These are phyloP conservation scores for Colletotrichum karsti DNA, from an alignment of 2,329 filamentous ascomycete species.

Conservation along the genomic window DNA sequence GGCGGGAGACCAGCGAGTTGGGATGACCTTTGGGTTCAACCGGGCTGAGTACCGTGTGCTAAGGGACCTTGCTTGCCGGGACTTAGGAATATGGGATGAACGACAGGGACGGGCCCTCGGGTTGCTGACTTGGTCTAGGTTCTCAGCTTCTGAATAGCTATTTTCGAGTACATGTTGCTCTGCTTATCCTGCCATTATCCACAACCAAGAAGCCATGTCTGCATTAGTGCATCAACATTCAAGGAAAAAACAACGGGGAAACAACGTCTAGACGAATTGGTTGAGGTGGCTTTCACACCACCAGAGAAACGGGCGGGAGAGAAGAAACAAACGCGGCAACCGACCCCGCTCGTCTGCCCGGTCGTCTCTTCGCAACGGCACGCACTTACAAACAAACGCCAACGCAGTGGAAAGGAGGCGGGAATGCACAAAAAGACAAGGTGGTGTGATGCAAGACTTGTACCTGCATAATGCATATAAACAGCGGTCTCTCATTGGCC, in stretches of 20 bases:
- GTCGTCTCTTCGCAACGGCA: background rate
- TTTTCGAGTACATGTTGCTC: slow-evolving; percentile 4
- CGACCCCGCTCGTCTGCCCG: slow-evolving; percentile 2
- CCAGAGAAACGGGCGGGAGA: background rate
- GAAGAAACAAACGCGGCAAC: slow-evolving; percentile 20
- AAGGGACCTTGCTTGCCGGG: background rate
- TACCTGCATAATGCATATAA: slow-evolving; percentile 23
- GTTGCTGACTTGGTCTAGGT: background rate
- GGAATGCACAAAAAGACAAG: slow-evolving; percentile 13
- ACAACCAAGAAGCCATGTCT: background rate
- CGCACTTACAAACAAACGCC: slow-evolving; percentile 1
- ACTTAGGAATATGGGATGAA: slow-evolving; percentile 13
- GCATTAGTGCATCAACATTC: background rate
- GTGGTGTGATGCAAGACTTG: slow-evolving; percentile 15
- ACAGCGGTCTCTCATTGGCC: slow-evolving; percentile 1
- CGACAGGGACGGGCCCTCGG: background rate
- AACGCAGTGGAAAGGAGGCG: slow-evolving; percentile 20
- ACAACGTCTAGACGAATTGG: background rate
- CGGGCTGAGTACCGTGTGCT: background rate
- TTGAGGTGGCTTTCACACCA: background rate
- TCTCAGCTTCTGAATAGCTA: background rate
- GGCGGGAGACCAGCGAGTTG: slow-evolving; percentile 6
- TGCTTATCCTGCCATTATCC: background rate
- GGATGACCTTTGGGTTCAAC: background rate
- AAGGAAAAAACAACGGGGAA: slow-evolving; percentile 6